Percentiles rank a stretch among this genome's conserved stretches.
Conservation (phyloP, 805 yeast species). For the Geotrichum ghanense region DNA sequence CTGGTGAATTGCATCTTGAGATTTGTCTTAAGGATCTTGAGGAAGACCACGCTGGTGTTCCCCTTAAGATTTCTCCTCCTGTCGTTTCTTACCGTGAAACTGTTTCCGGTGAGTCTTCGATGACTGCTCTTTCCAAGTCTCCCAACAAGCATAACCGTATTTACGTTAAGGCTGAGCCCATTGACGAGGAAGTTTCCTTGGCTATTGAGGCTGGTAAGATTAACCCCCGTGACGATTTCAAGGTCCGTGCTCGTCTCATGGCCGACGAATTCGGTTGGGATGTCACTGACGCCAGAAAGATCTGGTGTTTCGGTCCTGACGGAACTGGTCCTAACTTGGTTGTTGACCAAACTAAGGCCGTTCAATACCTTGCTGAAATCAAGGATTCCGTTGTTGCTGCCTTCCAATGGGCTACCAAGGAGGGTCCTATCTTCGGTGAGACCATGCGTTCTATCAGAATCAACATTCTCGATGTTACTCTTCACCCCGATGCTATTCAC, state of each 20-base stretch:
- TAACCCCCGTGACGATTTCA: slow-evolving; percentile 94
- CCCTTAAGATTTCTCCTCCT: slow-evolving; percentile 95
- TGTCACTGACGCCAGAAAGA: slow-evolving; percentile 99
- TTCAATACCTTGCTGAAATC: slow-evolving; percentile 96
- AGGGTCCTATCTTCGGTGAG: slow-evolving; percentile 98
- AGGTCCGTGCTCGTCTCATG: slow-evolving; percentile 96
- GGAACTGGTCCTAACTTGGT: slow-evolving; percentile 98
- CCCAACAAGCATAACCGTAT: slow-evolving; percentile 99
- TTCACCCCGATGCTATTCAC: slow-evolving; percentile 99
- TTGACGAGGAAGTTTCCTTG: slow-evolving; percentile 80
- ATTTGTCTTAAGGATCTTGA: slow-evolving; percentile 92
- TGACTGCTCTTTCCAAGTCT: slow-evolving; percentile 95
- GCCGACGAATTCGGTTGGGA: slow-evolving; percentile 99
- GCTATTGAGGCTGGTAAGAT: slow-evolving; percentile 92
- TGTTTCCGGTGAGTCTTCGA: slow-evolving; percentile 85
- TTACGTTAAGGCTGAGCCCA: slow-evolving; percentile 94
- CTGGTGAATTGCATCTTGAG: slow-evolving; percentile 99
- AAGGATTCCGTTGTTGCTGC: slow-evolving; percentile 99
- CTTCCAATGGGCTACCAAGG: slow-evolving; percentile 99
- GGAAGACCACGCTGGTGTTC: slow-evolving; percentile 99
- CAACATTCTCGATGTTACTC: slow-evolving; percentile 97
- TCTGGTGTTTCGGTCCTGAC: slow-evolving; percentile 99
- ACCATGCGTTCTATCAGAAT: slow-evolving; percentile 90
- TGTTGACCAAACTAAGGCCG: slow-evolving; percentile 99
- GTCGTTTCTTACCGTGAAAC: slow-evolving; percentile 99